Evolutionary conservation across 305 asterid species (phyloP).

Genomic region (Fraxinus ornus): DNA sequence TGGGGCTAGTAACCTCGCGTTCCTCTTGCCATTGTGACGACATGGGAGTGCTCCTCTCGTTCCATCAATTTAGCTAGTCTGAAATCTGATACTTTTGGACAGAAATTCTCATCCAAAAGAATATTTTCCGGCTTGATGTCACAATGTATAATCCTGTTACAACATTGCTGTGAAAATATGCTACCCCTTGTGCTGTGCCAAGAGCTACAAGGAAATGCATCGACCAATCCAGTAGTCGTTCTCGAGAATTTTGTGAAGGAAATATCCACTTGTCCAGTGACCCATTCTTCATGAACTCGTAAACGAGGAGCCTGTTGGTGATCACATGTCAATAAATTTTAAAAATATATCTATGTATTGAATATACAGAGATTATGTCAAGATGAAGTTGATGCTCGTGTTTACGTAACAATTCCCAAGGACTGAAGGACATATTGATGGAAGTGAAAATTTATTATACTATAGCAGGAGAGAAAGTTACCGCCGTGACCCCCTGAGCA

Average conservation of each 20-base stretch:
- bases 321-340: neutral
- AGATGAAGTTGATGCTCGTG: neutral
- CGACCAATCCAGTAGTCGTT: constrained; percentile 60
- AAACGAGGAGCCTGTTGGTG: constrained; percentile 71
- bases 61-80: constrained; percentile 93
- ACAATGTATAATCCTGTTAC: constrained; percentile 79
- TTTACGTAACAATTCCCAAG: neutral
- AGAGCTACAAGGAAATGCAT: constrained; percentile 70
- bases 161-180: constrained; percentile 89
- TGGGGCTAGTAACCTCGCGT: constrained; percentile 88
- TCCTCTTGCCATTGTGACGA: constrained; percentile 80
- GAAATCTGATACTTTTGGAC: constrained; percentile 85
- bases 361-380: neutral
- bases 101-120: constrained; percentile 67
- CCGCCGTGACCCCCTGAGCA: constrained; percentile 77
- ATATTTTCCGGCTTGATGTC: constrained; percentile 94
- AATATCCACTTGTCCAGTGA: constrained; percentile 92
- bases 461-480: constrained; percentile 8
- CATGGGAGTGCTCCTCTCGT: constrained; percentile 69
- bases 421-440: neutral
- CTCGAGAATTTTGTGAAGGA: constrained; percentile 38
- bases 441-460: neutral
- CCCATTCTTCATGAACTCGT: constrained; percentile 89
- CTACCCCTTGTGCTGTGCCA: constrained; percentile 88
- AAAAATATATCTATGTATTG: neutral